These are phyloP conservation scores for Baorangia bicolor DNA, from an alignment of 768 basidiomycete species.

Conservation along the genomic window DNA sequence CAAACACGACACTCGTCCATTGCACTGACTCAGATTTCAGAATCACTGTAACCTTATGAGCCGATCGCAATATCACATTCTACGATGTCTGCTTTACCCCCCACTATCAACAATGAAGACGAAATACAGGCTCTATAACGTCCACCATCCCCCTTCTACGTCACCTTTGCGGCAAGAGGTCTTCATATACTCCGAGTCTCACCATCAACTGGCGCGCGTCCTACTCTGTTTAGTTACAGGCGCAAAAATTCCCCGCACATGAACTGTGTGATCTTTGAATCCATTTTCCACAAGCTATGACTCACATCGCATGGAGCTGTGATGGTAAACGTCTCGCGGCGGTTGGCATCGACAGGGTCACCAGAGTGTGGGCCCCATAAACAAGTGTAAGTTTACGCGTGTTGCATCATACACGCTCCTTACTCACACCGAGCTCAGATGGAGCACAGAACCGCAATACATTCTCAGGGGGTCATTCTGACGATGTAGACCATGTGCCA, in stretches of 20 bases:
- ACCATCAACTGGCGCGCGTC: slow-evolving; percentile 6
- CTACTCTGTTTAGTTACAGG: slow-evolving; percentile 40
- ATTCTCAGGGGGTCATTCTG: slow-evolving; percentile 72
- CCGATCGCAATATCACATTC: neutral
- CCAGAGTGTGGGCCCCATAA: slow-evolving; percentile 75
- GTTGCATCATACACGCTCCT: neutral
- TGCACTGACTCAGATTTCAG: neutral
- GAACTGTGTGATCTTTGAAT: slow-evolving; percentile 74
- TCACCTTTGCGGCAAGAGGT: slow-evolving; percentile 66
- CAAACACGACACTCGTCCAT: slow-evolving; percentile 20
- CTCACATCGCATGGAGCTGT: slow-evolving; percentile 80
- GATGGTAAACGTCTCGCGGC: slow-evolving; percentile 79
- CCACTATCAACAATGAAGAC: slow-evolving; percentile 45
- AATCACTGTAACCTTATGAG: neutral
- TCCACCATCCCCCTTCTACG: slow-evolving; percentile 68
- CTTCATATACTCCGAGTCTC: slow-evolving; percentile 57
- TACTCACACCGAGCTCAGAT: slow-evolving; percentile 42
- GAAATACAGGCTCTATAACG: slow-evolving; percentile 55
- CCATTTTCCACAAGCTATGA: slow-evolving; percentile 61
- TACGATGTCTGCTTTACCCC: slow-evolving; percentile 26
- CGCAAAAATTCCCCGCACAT: slow-evolving; percentile 80
- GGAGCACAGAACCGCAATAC: slow-evolving; percentile 63
- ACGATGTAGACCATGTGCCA: slow-evolving; percentile 78
- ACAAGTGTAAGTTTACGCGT: slow-evolving; percentile 56
- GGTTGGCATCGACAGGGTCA: slow-evolving; percentile 79